A percentile compares a stretch with the other conserved stretches of the same genome.
These are phyloP conservation scores for Crucibulum laeve DNA, from an alignment of 768 basidiomycete genomes.

Conservation along the genomic window DNA sequence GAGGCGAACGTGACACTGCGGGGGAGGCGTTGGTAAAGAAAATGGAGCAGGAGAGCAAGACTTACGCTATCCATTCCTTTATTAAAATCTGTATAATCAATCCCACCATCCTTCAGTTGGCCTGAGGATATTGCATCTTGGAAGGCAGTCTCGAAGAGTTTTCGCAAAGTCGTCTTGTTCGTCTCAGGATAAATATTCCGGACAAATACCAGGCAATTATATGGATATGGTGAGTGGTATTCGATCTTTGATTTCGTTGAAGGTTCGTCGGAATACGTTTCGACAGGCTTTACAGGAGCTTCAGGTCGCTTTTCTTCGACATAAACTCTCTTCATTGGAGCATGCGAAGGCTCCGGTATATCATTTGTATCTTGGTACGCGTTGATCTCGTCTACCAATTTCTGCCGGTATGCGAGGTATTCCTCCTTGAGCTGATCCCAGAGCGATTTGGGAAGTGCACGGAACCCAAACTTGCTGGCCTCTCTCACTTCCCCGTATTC, in stretches of 20 bases:
- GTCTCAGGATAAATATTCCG: constrained; percentile 69
- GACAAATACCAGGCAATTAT: constrained; percentile 64
- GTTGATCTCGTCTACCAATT: constrained; percentile 46
- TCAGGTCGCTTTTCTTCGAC: background rate
- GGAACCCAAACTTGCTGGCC: constrained; percentile 56
- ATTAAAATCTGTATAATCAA: constrained; percentile 79
- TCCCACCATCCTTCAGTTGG: constrained; percentile 19
- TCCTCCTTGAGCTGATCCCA: constrained; percentile 69
- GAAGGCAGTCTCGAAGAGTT: constrained; percentile 47
- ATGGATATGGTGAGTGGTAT: constrained; percentile 46
- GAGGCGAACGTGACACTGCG: constrained; percentile 71
- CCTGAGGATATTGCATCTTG: constrained; percentile 1
- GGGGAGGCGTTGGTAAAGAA: background rate
- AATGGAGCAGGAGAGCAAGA: constrained; percentile 6
- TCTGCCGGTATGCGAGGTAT: constrained; percentile 60
- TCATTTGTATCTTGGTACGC: constrained; percentile 21
- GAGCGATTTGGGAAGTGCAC: constrained; percentile 45
- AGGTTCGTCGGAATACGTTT: background rate
- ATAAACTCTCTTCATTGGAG: constrained; percentile 1
- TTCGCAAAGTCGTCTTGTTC: constrained; percentile 76
- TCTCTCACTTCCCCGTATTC: constrained; percentile 21
- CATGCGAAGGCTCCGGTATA: background rate
- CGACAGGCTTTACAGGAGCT: background rate
- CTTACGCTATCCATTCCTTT: constrained; percentile 74
- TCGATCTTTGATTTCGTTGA: constrained; percentile 9